A percentile compares a stretch with the other conserved stretches of the same genome.
Conservation (phyloP, 306 rosid species). For the Leucaena leucocephala region DNA sequence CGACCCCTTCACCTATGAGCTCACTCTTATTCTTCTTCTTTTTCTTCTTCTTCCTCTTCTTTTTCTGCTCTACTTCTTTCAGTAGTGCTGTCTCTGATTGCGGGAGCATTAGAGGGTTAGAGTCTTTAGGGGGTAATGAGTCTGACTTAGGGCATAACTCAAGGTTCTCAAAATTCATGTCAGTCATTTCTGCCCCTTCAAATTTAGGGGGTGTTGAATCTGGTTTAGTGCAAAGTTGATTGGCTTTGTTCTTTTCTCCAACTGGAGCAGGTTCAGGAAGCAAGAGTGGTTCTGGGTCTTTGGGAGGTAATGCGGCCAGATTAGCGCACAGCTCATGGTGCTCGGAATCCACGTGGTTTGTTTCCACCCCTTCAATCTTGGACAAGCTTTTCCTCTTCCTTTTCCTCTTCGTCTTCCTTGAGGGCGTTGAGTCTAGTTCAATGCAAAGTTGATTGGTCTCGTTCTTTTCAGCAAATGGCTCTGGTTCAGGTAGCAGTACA, state of each 20-base stretch:
- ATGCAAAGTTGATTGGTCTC: conserved; percentile 37
- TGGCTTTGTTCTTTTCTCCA: background rate
- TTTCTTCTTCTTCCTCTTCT: background rate
- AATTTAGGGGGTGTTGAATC: conserved; percentile 31
- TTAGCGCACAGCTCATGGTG: conserved; percentile 33
- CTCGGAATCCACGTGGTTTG: background rate
- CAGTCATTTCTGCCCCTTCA: conserved; percentile 31
- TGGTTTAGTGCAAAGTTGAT: conserved; percentile 1
- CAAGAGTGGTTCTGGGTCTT: conserved; percentile 35
- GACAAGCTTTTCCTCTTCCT: conserved; percentile 16
- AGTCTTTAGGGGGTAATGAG: conserved; percentile 42
- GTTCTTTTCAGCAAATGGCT: conserved; percentile 27
- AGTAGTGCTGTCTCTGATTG: conserved; percentile 40
- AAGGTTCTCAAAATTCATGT: background rate
- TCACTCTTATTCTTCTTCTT: conserved; percentile 20
- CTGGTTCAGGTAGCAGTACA: conserved; percentile 40
- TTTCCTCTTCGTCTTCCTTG: conserved; percentile 47
- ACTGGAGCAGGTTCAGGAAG: conserved; percentile 45
- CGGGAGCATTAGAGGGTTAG: conserved; percentile 34
- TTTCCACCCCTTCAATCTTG: conserved; percentile 41
- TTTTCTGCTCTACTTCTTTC: background rate
- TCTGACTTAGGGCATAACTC: conserved; percentile 27
- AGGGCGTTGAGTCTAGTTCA: conserved; percentile 54
- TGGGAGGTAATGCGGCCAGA: conserved; percentile 44
- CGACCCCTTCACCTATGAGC: conserved; percentile 29